phyloP scores from a whole-genome alignment of 1,139 yeast species.

The Scheffersomyces titani region DNA sequence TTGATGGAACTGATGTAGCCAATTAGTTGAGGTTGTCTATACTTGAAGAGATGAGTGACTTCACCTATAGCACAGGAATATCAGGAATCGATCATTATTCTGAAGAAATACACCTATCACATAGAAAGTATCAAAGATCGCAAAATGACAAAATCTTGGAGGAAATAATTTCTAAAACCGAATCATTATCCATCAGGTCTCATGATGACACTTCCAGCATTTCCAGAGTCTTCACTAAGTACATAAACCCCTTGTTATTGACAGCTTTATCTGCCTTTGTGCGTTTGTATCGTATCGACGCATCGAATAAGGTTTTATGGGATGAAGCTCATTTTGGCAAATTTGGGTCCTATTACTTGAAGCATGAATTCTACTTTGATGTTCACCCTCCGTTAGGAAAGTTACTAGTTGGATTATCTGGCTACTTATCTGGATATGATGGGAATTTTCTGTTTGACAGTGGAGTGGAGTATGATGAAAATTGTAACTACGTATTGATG shows the following conservation, averaged over 20 bases:
- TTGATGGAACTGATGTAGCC: no score
- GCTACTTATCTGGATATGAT: conserved; percentile 66
- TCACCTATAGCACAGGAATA: no score
- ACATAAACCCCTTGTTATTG: conserved; percentile 34
- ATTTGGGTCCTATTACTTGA: conserved; percentile 62
- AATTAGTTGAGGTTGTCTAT: no score
- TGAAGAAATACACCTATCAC: no score
- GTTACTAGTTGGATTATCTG: conserved; percentile 66
- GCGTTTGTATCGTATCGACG: conserved; percentile 67
- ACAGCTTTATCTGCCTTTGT: conserved; percentile 66
- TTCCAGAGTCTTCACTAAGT: conserved; percentile 14
- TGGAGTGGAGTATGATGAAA: conserved; percentile 56
- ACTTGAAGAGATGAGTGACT: no score
- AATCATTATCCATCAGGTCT: conserved; percentile 8
- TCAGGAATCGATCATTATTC: no score
- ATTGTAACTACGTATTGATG: conserved; percentile 58
- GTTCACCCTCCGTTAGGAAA: conserved; percentile 82
- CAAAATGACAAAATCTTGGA: conserved; percentile 6
- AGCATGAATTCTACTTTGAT: conserved; percentile 70
- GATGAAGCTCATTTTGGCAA: conserved; percentile 91
- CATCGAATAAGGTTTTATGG: conserved; percentile 77
- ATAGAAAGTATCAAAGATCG: no score
- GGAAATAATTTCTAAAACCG: conserved; percentile 15
- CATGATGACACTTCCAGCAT: conserved; percentile 2
- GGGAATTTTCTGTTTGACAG: conserved; percentile 69